Percentiles rank a stretch among this genome's conserved stretches.
Evolutionary conservation across 495 filamentous ascomycete genomes (phyloP).

Genomic region (Podospora pseudocomata): DNA sequence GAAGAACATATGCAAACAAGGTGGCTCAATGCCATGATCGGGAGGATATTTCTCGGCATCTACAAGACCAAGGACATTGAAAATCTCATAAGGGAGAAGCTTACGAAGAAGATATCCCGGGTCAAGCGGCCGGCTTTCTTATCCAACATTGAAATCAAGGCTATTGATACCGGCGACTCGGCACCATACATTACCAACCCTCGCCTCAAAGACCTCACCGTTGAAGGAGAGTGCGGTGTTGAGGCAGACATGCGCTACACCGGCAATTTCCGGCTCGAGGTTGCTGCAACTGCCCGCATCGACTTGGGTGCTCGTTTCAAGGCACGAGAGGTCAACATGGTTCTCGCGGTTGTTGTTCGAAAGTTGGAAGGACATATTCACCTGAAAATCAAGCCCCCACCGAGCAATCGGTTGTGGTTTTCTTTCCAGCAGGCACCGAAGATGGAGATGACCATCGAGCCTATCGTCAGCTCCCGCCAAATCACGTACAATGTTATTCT

Average conservation of each 20-base stretch:
- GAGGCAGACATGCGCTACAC: constrained; percentile 85
- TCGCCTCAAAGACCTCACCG: constrained; percentile 79
- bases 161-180: constrained; percentile 80
- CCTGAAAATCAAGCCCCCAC: constrained; percentile 87
- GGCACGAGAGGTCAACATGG: constrained; percentile 78
- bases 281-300: constrained; percentile 84
- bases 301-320: constrained; percentile 88
- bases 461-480: constrained; percentile 90
- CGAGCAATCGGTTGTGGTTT: constrained; percentile 92
- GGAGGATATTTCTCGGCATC: constrained; percentile 79
- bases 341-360: constrained; percentile 81
- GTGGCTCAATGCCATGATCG: constrained; percentile 90
- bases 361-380: constrained; percentile 81
- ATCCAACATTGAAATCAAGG: constrained; percentile 71
- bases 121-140: constrained; percentile 91
- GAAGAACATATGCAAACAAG: constrained; percentile 89
- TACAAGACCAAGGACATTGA: constrained; percentile 83
- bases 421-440: constrained; percentile 88
- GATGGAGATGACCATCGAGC: constrained; percentile 88
- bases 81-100: constrained; percentile 72
- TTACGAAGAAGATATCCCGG: constrained; percentile 92
- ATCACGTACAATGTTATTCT: constrained; percentile 91
- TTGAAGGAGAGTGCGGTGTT: constrained; percentile 81
- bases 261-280: constrained; percentile 83
- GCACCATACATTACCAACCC: constrained; percentile 90